Evolutionary conservation across 306 rosid species (phyloP).

Genomic region (Comarum palustre): DNA sequence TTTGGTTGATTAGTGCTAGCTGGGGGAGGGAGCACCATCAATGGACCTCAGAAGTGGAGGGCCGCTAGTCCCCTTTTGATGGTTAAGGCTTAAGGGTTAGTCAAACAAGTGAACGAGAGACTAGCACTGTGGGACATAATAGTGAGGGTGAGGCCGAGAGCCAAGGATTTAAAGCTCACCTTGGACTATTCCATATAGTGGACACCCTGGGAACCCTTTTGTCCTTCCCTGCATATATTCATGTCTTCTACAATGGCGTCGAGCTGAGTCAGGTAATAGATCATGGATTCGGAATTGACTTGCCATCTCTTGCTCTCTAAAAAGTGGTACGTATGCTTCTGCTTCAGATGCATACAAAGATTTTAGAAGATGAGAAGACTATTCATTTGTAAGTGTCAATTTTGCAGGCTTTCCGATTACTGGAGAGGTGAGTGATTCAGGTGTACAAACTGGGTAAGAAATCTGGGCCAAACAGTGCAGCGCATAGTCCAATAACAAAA

Average conservation of each 20-base stretch:
- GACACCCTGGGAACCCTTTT: not conserved
- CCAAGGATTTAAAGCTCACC: not conserved
- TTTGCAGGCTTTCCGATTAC: no score
- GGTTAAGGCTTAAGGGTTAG: not conserved
- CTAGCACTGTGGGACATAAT: not conserved
- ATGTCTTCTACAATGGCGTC: no score
- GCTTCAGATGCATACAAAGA: no score
- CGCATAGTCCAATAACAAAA: no score
- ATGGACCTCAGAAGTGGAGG: not conserved
- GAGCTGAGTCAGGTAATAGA: no score
- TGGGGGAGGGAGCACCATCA: not conserved
- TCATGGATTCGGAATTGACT: no score
- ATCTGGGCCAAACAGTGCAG: not conserved
- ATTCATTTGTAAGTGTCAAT: not conserved
- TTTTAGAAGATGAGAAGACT: no score
- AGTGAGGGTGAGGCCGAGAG: not conserved
- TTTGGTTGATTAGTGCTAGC: not conserved
- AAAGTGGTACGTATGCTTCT: no score
- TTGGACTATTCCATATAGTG: not conserved
- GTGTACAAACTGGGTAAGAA: not conserved
- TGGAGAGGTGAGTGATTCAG: no score
- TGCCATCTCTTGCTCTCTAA: no score
- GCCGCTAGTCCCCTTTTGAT: not conserved
- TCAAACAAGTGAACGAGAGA: not conserved
- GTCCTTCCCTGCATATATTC: not conserved